These are phyloP conservation scores for Blastobotrys chiropterorum DNA, from an alignment of 805 yeast genomes.

Conservation along the genomic window DNA sequence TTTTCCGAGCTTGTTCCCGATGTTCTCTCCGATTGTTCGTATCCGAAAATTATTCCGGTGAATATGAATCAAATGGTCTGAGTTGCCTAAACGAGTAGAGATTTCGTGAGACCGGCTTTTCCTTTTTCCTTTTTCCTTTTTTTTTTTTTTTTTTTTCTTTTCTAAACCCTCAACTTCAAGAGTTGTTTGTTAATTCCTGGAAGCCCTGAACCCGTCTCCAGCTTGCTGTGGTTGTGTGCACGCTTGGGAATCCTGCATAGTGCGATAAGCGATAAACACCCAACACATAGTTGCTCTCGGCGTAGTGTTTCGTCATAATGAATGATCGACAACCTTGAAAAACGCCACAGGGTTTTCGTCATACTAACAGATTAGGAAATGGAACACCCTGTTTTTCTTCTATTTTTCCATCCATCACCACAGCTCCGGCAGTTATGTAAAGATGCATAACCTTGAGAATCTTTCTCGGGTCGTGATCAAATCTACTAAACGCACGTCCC, in stretches of 20 bases:
- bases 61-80: neutral
- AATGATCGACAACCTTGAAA: no score
- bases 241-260: neutral
- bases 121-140: neutral
- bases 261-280: neutral
- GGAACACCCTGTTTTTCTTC: neutral
- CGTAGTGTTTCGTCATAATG: no score
- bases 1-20: neutral
- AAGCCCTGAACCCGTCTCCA: no score
- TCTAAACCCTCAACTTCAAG: neutral
- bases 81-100: neutral
- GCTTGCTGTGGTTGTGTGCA: neutral
- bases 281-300: neutral
- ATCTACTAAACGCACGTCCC: slow-evolving; percentile 28
- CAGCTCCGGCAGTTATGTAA: neutral
- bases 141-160: no score
- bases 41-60: neutral
- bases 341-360: neutral
- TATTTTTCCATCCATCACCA: neutral
- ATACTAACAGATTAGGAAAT: neutral
- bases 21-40: neutral
- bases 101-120: neutral
- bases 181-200: no score
- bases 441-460: slow-evolving; percentile 18
- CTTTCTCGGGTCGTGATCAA: slow-evolving; percentile 24